These are phyloP conservation scores for Paracorniculantispora psalliotae DNA, from an alignment of 2,329 filamentous ascomycete species.

Conservation along the genomic window DNA sequence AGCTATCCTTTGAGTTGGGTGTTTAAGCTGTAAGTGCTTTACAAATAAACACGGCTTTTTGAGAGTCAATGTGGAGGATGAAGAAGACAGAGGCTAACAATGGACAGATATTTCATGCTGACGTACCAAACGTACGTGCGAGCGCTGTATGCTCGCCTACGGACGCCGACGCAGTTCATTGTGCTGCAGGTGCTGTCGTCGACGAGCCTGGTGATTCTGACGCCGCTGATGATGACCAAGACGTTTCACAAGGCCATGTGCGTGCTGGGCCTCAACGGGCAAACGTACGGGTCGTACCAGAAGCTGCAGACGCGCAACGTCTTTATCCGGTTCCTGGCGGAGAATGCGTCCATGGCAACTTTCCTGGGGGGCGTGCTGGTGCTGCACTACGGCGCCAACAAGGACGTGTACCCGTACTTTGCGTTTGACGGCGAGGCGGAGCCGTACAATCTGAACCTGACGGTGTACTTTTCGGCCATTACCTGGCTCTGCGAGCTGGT, in stretches of 20 bases:
- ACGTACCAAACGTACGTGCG: slow-evolving; percentile 70
- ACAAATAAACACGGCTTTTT: too few relatives aligned
- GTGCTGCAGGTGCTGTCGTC: slow-evolving; percentile 61
- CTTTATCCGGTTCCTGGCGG: slow-evolving; percentile 62
- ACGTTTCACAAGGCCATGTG: slow-evolving; percentile 52
- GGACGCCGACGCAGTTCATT: slow-evolving; percentile 60
- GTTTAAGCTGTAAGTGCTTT: slow-evolving; percentile 60
- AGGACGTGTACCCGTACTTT: slow-evolving; percentile 65
- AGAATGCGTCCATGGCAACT: slow-evolving; percentile 64
- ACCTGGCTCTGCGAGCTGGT: slow-evolving; percentile 64
- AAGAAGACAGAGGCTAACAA: not conserved
- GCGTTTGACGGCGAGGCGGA: slow-evolving; percentile 49
- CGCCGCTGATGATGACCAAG: slow-evolving; percentile 58
- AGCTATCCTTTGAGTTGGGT: slow-evolving; percentile 68
- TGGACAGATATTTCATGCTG: slow-evolving; percentile 56
- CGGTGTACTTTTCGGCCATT: slow-evolving; percentile 57
- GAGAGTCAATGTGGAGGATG: not conserved
- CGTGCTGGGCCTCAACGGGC: slow-evolving; percentile 50
- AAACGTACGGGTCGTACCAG: slow-evolving; percentile 59
- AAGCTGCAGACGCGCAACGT: slow-evolving; percentile 63
- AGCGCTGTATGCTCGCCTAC: slow-evolving; percentile 62
- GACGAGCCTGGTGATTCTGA: slow-evolving; percentile 57
- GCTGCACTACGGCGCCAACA: slow-evolving; percentile 62
- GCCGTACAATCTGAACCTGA: slow-evolving; percentile 58
- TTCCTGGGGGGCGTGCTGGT: slow-evolving; percentile 62